phyloP scores from a whole-genome alignment of 352 stramenopile genomes.

The Pythium dissotocum region DNA sequence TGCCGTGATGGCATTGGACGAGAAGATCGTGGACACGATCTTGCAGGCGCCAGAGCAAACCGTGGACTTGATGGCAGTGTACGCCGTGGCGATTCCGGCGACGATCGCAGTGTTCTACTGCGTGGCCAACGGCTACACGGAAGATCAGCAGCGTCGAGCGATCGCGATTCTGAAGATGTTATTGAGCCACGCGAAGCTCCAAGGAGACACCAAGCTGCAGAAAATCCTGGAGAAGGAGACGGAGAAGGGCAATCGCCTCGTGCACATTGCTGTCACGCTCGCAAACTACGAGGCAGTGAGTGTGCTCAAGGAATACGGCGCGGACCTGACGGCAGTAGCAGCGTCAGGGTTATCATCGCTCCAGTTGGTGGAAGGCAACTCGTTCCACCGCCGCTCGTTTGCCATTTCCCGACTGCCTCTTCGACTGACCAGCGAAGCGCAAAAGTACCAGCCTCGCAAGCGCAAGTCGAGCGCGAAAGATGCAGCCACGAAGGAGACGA shows the following conservation, averaged over 20 bases:
- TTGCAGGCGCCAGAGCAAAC: slow-evolving; percentile 24
- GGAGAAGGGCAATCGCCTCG: slow-evolving; percentile 44
- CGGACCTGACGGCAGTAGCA: slow-evolving; percentile 33
- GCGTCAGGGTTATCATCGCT: slow-evolving; percentile 38
- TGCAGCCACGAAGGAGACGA: neutral
- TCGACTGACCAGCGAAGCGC: slow-evolving; percentile 4
- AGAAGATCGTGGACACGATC: slow-evolving; percentile 40
- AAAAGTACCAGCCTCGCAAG: slow-evolving; percentile 24
- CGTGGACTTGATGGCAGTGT: slow-evolving; percentile 26
- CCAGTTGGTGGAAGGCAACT: slow-evolving; percentile 54
- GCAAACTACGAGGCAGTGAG: slow-evolving; percentile 49
- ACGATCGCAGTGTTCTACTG: slow-evolving; percentile 49
- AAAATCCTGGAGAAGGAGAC: slow-evolving; percentile 41
- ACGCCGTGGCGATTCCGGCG: slow-evolving; percentile 43
- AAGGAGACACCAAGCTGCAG: slow-evolving; percentile 25
- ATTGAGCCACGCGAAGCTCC: slow-evolving; percentile 39
- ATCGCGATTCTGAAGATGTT: slow-evolving; percentile 42
- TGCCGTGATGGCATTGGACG: slow-evolving; percentile 56
- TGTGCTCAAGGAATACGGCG: slow-evolving; percentile 38
- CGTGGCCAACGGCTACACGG: slow-evolving; percentile 53
- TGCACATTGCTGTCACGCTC: slow-evolving; percentile 52
- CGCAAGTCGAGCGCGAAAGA: slow-evolving; percentile 4
- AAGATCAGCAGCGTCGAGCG: slow-evolving; percentile 42
- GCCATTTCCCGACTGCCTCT: slow-evolving; percentile 38
- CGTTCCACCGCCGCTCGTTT: slow-evolving; percentile 52